phyloP scores from a whole-genome alignment of 768 basidiomycete genomes.

The Cubamyces lactineus region DNA sequence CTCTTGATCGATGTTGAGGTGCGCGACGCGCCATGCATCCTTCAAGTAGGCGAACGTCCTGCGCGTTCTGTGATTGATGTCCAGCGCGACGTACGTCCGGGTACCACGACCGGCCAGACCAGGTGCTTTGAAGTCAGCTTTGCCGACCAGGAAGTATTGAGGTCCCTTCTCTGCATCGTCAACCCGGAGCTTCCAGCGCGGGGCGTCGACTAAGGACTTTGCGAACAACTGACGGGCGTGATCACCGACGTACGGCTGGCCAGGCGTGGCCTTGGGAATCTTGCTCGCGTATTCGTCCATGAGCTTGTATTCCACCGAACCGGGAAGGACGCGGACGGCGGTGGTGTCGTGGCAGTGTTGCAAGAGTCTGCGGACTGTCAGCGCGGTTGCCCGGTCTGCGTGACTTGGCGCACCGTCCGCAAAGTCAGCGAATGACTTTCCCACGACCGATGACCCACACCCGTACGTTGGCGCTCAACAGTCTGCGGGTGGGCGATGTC shows the following conservation, averaged over 20 bases:
- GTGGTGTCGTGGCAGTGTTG: no score
- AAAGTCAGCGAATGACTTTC: no score
- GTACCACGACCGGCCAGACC: not conserved
- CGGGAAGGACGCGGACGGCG: not conserved
- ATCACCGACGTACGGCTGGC: not conserved
- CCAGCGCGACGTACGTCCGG: constrained; percentile 13
- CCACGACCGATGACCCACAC: no score
- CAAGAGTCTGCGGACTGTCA: no score
- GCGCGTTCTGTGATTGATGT: not conserved
- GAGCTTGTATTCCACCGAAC: not conserved
- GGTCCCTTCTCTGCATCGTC: not conserved
- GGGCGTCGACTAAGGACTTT: not conserved
- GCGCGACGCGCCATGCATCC: not conserved
- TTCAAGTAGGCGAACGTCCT: not conserved
- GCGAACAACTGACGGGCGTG: not conserved
- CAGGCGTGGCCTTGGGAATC: not conserved
- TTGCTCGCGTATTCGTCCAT: not conserved
- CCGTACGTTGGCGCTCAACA: no score
- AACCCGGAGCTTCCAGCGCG: constrained; percentile 6
- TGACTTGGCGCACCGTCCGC: no score
- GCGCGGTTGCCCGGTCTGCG: no score
- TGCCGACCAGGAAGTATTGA: constrained; percentile 1
- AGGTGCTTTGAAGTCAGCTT: not conserved
- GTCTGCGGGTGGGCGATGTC: no score
- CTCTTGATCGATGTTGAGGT: not conserved